These are phyloP conservation scores for Centrapalus pauciflorus DNA, from an alignment of 129 eudicot species.

Conservation along the genomic window DNA sequence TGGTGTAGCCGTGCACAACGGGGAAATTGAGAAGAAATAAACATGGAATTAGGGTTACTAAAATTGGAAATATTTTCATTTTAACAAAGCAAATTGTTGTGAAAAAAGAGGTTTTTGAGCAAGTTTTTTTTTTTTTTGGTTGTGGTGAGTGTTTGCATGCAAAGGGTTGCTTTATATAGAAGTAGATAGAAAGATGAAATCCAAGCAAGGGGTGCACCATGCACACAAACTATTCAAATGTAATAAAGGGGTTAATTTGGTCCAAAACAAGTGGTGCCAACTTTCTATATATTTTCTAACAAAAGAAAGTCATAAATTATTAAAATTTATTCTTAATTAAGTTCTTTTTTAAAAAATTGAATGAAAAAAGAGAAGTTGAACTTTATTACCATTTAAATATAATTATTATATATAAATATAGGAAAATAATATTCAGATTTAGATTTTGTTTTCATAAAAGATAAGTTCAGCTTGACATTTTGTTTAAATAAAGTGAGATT, in stretches of 20 bases:
- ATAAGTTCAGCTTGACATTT: neutral
- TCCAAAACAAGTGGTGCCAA: slow-evolving; percentile 11
- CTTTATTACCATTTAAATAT: no score
- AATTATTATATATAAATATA: no score
- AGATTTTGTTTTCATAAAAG: neutral
- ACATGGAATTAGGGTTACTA: slow-evolving; percentile 25
- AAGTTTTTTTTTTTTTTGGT: neutral
- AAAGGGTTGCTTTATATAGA: slow-evolving; percentile 40
- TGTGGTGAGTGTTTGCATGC: slow-evolving; percentile 21
- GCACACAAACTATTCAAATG: neutral
- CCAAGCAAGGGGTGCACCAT: neutral
- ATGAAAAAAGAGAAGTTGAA: neutral
- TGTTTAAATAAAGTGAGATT: neutral
- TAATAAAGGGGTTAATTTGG: neutral
- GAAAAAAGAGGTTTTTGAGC: neutral
- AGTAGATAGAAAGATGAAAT: slow-evolving; percentile 1
- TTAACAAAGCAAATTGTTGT: neutral
- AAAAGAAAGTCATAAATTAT: neutral
- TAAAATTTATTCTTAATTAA: neutral
- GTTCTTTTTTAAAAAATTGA: neutral
- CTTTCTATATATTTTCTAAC: slow-evolving; percentile 6
- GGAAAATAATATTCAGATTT: no score
- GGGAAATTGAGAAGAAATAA: slow-evolving; percentile 22
- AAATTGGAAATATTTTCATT: slow-evolving; percentile 21
- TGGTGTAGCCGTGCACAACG: slow-evolving; percentile 20